Percentiles rank a stretch among this genome's conserved stretches.
phyloP scores from a whole-genome alignment of 83 land plant genomes.

The Picea engelmannii region DNA sequence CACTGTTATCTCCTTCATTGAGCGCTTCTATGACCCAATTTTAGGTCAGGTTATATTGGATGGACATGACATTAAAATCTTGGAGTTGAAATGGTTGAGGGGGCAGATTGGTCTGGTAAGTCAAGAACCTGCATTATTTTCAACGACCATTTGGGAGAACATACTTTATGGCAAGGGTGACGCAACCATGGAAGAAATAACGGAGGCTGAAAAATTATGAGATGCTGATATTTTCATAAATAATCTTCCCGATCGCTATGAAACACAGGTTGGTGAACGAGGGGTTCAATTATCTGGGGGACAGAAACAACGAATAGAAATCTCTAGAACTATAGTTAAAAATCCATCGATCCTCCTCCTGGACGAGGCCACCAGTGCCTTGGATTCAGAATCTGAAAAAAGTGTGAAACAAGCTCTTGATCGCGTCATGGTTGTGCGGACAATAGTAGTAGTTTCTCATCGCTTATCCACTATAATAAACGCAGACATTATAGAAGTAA shows the following conservation, averaged over 20 bases:
- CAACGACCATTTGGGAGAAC: no score
- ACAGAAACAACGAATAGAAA: constrained; percentile 72
- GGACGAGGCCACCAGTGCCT: constrained; percentile 93
- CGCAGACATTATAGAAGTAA: constrained; percentile 79
- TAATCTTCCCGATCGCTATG: constrained; percentile 70
- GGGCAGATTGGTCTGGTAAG: constrained; percentile 56
- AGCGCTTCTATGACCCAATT: no score
- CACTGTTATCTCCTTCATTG: no score
- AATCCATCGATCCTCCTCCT: constrained; percentile 85
- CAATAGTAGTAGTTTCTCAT: constrained; percentile 85
- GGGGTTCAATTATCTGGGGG: constrained; percentile 94
- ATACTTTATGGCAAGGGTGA: constrained; percentile 4
- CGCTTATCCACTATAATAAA: constrained; percentile 79
- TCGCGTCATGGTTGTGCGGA: constrained; percentile 84
- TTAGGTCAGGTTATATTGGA: no score
- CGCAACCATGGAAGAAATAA: constrained; percentile 49
- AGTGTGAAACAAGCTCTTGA: constrained; percentile 89
- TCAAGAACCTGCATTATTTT: no score
- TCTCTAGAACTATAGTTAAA: constrained; percentile 82
- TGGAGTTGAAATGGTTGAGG: constrained; percentile 31
- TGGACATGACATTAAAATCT: no score
- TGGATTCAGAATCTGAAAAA: constrained; percentile 88
- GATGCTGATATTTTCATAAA: constrained; percentile 68
- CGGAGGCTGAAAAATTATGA: constrained; percentile 67
- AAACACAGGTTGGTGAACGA: constrained; percentile 90